Percentiles rank a stretch among this genome's conserved stretches.
Evolutionary conservation across 495 filamentous ascomycete species (phyloP).

Genomic region (Xylaria flabelliformis): DNA sequence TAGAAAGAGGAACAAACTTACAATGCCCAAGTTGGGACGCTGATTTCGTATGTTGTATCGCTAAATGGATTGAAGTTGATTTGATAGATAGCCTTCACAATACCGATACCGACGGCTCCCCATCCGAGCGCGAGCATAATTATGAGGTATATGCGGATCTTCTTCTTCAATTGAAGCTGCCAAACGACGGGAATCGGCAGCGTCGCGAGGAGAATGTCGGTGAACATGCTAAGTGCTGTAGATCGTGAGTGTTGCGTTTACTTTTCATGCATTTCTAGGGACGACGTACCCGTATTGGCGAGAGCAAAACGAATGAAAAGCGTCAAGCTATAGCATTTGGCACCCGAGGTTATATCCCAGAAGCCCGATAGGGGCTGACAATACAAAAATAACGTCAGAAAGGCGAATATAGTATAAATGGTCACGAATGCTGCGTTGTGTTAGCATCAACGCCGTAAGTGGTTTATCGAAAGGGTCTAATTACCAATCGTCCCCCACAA

Average conservation of each 20-base stretch:
- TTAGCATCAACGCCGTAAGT: conserved; percentile 17
- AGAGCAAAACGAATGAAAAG: conserved; percentile 47
- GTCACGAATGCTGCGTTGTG: conserved; percentile 40
- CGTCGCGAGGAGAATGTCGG: conserved; percentile 53
- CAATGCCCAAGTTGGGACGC: conserved; percentile 41
- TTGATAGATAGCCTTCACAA: conserved; percentile 40
- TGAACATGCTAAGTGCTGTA: conserved; percentile 52
- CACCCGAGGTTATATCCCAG: conserved; percentile 39
- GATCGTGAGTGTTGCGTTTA: not conserved
- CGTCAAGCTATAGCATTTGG: conserved; percentile 42
- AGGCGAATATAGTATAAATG: conserved; percentile 43
- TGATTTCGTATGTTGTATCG: conserved; percentile 5
- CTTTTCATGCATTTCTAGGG: not conserved
- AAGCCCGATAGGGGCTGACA: conserved; percentile 44
- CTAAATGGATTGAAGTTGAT: conserved; percentile 23
- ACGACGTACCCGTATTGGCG: conserved; percentile 45
- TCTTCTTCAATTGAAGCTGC: conserved; percentile 50
- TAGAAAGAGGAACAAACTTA: conserved; percentile 33
- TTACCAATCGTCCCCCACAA: conserved; percentile 39
- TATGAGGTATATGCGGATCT: conserved; percentile 49
- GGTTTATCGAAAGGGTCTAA: conserved; percentile 20
- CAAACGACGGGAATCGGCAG: conserved; percentile 54
- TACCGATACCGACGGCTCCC: conserved; percentile 40
- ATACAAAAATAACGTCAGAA: conserved; percentile 44
- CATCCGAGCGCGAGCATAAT: conserved; percentile 54